phyloP scores from a whole-genome alignment of 768 basidiomycete species.

The Cystobasidium onofrii region DNA sequence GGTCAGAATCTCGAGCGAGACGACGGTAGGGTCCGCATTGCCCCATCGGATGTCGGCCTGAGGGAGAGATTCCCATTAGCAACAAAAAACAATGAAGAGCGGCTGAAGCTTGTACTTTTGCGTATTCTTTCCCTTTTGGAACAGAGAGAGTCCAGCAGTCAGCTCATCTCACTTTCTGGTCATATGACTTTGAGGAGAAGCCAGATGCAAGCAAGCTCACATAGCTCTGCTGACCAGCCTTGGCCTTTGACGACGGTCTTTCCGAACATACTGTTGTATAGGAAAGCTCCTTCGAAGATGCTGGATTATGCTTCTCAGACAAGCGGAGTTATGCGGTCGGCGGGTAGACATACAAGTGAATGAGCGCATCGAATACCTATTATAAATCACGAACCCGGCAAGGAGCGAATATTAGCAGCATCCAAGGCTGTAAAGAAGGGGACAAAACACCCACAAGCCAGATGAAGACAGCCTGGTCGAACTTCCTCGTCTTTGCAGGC shows the following conservation, averaged over 20 bases:
- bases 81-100: too few relatives aligned
- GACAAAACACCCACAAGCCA: conserved; percentile 27
- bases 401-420: neutral
- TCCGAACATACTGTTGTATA: conserved; percentile 26
- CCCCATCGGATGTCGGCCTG: conserved; percentile 29
- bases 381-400: too few relatives aligned
- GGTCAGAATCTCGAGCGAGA: conserved; percentile 24
- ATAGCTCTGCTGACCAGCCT: conserved; percentile 4
- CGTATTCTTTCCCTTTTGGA: conserved; percentile 25
- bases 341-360: conserved; percentile 27
- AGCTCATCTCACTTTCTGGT: neutral
- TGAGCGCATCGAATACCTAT: conserved; percentile 22
- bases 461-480: conserved; percentile 22
- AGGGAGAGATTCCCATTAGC: too few relatives aligned
- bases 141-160: neutral
- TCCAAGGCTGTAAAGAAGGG: too few relatives aligned
- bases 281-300: conserved; percentile 30
- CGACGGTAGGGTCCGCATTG: conserved; percentile 23
- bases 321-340: neutral
- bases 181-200: neutral
- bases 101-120: too few relatives aligned
- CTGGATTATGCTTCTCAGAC: neutral
- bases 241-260: conserved; percentile 1
- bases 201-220: neutral
- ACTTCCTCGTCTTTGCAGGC: neutral